Evolutionary conservation across 2,329 filamentous ascomycete species (phyloP).

Genomic region (Trichoderma sp.): DNA sequence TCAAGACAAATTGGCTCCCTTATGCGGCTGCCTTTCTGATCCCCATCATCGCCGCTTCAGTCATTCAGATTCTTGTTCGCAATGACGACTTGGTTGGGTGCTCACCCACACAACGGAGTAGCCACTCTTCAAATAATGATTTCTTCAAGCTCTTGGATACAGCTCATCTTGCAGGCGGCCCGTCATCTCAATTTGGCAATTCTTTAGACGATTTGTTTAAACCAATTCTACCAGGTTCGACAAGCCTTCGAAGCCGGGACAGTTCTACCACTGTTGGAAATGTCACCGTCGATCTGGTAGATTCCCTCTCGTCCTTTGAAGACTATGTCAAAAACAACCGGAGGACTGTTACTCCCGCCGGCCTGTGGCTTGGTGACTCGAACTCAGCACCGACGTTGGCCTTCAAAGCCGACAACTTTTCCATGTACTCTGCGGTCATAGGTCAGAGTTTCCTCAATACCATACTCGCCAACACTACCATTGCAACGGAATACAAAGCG

Average conservation of each 20-base stretch:
- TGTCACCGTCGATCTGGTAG: constrained; percentile 21
- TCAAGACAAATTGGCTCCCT: constrained; percentile 57
- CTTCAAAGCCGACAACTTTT: constrained; percentile 60
- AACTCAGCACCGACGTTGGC: constrained; percentile 60
- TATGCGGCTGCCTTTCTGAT: constrained; percentile 70
- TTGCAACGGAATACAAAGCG: constrained; percentile 64
- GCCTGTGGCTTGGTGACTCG: constrained; percentile 66
- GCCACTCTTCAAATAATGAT: constrained; percentile 16
- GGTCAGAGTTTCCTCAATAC: constrained; percentile 61
- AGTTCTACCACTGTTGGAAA: constrained; percentile 12
- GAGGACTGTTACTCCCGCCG: constrained; percentile 69
- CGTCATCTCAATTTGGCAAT: constrained; percentile 23
- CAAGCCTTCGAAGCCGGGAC: constrained; percentile 17
- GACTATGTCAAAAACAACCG: constrained; percentile 60
- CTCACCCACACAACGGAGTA: constrained; percentile 28
- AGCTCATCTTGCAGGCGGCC: constrained; percentile 26
- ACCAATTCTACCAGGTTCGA: constrained; percentile 16
- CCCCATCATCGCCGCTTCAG: constrained; percentile 69
- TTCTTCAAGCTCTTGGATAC: constrained; percentile 25
- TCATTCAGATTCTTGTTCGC: constrained; percentile 70
- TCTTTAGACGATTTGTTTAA: constrained; percentile 20
- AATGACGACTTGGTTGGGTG: constrained; percentile 50
- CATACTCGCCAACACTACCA: constrained; percentile 60
- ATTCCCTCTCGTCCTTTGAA: constrained; percentile 65
- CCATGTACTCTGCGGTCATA: constrained; percentile 50